Base-by-base conservation (phyloP, 139 green algal genomes). In the Micractinium conductrix region DNA sequence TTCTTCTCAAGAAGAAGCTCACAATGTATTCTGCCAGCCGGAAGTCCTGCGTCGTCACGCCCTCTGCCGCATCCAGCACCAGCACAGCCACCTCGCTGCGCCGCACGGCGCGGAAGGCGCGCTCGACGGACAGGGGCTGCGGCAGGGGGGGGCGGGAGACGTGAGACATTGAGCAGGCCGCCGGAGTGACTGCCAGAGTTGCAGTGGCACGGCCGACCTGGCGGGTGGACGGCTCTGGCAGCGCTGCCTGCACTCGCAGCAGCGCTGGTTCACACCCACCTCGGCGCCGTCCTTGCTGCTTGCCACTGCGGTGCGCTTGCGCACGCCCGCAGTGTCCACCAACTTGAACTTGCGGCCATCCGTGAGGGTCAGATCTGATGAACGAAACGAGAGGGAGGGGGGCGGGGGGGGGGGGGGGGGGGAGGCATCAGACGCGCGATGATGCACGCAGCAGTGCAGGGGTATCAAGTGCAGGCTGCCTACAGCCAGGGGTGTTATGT, bases 261-360 rank as follows among this genome's bases (percentile, higher is more conserved):
- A n/a, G n/a, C n/a, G n/a, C n/a, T n/a, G n/a, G n/a, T n/a, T n/a
- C n/a, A n/a, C n/a, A n/a, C 53, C 19, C 53, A 62, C 81, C 81
- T 93, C 91, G 9, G 91, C 91, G 40, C 93, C 93, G 85, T 97
- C 94, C 40, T 89, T 91, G 75, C 72, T 90, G 70, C 75, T 50
- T 55, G 92, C 89, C n/a, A 99, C 93, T 6, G 91, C 88, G 0
- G 90, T 88, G 14, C 95, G 89, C 86, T 95, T 94, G 73, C 97
- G 92, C 81, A 99, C 98, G 65, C 97, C 97, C 3, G 97, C 97
- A 17, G 97, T 99, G 93, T 99, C 97, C 38, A 99, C 96, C 7
- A 99, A 91, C 81, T 75, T 95, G 55, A 98, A 94, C 78, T 86
- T 80, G 70, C 92, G 84, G 10, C 95, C 95, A 71, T 89, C 84